Evolutionary conservation across 495 filamentous ascomycete genomes (phyloP), one percentile per base, ranked within the genome.

Genomic region (Friedmanniomyces simplex): DNA sequence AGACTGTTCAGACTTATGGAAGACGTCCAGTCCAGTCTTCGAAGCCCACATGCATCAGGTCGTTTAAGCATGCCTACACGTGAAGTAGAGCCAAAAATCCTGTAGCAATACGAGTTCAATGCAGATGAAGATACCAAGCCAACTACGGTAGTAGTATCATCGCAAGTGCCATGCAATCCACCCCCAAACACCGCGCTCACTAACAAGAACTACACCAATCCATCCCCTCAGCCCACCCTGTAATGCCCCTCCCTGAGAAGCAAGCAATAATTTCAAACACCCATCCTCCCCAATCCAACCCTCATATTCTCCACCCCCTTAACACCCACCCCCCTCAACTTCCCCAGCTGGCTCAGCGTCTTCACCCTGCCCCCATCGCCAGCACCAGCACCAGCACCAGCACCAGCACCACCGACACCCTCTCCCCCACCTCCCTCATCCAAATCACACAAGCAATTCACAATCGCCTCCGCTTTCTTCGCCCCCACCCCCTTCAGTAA

Each of bases 401-500:
- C n/a, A n/a, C n/a, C n/a, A n/a, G n/a, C n/a, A n/a, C n/a, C n/a
- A n/a, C n/a, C n/a, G n/a, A n/a, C n/a, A 5, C 70, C 74, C 18
- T 85, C 14, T 20, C 39, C 63, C 54, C 73, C 49, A 6, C 70
- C 74, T n/a, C 68, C 69, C 2, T 68, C 71, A 58, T 71, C 69
- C 58, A 77, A 67, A 37, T 79, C 77, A 26, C 64, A 57, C 20
- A 86, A 64, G 54, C 74, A 75, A 41, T 80, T 74, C 14, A 85
- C 77, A 56, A 86, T 72, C 52, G 83, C 82, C 63, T 79, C 75
- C 0, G 82, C 82, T 65, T 79, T 82, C 73, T 85, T 85, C 5
- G 77, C 73, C 0, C 83, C 83, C 16, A 86, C 76, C 8, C 83
- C 84, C 66, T 86, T 88, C n/a, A 97, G 69, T 18, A 78, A 62